phyloP scores from a whole-genome alignment of 2,329 filamentous ascomycete genomes.

The Trichoderma guizhouense region DNA sequence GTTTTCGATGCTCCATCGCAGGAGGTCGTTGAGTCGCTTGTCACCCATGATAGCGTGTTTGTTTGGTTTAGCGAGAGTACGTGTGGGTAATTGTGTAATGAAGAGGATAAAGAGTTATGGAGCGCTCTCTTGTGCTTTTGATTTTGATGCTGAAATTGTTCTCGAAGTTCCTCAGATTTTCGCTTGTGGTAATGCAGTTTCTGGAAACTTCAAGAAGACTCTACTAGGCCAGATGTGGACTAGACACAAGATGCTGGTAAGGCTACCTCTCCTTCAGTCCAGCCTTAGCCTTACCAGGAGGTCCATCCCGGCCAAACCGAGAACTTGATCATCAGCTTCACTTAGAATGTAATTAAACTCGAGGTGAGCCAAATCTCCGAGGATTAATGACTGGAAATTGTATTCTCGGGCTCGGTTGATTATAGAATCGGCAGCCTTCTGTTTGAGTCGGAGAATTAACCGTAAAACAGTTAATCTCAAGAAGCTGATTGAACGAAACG shows the following conservation, averaged over 20 bases:
- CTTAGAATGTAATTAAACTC: background rate
- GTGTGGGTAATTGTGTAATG: background rate
- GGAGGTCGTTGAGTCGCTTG: constrained; percentile 67
- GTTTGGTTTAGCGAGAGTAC: constrained; percentile 26
- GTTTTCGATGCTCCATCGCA: constrained; percentile 70
- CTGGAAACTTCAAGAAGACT: constrained; percentile 42
- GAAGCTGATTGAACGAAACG: background rate
- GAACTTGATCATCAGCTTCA: background rate
- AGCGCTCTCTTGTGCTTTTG: background rate
- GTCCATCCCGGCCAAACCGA: background rate
- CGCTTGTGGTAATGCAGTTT: constrained; percentile 31
- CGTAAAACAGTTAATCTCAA: background rate
- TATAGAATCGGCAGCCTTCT: background rate
- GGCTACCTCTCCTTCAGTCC: background rate
- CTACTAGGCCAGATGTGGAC: constrained; percentile 27
- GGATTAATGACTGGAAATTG: background rate
- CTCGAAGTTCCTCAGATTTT: background rate
- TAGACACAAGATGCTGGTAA: constrained; percentile 23
- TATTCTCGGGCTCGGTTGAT: background rate
- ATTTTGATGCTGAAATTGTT: background rate
- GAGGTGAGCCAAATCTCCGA: background rate
- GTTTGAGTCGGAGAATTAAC: background rate
- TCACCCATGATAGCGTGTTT: constrained; percentile 37
- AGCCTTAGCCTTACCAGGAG: background rate
- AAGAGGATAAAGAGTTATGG: background rate